Conservation (phyloP, 805 yeast species). For the Wickerhamiella spandovensis region DNA sequence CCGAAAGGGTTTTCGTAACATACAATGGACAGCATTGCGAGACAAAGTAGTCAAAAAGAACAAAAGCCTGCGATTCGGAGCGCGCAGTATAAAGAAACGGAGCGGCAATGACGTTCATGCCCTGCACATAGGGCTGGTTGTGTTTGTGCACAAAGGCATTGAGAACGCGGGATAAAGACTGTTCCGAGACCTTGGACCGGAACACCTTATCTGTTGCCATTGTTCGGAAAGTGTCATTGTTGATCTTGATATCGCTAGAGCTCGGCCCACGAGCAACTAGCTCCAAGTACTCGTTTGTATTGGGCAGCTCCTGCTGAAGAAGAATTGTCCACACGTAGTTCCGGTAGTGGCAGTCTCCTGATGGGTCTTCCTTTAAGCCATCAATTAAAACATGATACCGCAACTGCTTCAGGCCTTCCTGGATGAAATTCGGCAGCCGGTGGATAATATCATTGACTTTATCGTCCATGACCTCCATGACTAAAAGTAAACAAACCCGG, state of each 20-base stretch:
- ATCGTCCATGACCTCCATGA: slow-evolving; percentile 22
- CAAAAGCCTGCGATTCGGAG: slow-evolving; percentile 77
- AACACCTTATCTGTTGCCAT: slow-evolving; percentile 60
- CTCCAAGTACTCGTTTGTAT: slow-evolving; percentile 41
- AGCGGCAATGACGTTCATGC: slow-evolving; percentile 76
- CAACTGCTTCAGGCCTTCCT: slow-evolving; percentile 39
- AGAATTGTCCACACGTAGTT: slow-evolving; percentile 72
- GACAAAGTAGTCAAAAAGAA: slow-evolving; percentile 50
- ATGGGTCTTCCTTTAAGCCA: slow-evolving; percentile 22
- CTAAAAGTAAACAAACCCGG: background rate
- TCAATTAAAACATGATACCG: slow-evolving; percentile 39
- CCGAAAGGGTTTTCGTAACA: slow-evolving; percentile 60
- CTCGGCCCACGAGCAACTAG: slow-evolving; percentile 46
- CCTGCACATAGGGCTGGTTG: slow-evolving; percentile 46
- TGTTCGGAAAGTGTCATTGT: slow-evolving; percentile 78
- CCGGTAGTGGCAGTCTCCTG: slow-evolving; percentile 47
- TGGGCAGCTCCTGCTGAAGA: slow-evolving; percentile 44
- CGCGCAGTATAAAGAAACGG: slow-evolving; percentile 66
- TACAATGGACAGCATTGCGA: slow-evolving; percentile 61
- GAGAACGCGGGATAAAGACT: slow-evolving; percentile 49
- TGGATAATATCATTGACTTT: slow-evolving; percentile 36
- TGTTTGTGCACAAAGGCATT: slow-evolving; percentile 53
- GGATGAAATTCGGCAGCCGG: slow-evolving; percentile 29
- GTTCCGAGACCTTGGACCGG: slow-evolving; percentile 54
- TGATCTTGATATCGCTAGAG: slow-evolving; percentile 50